Conservation (phyloP, 208 protist genomes). For the Kentomonas sorsogonicus region DNA sequence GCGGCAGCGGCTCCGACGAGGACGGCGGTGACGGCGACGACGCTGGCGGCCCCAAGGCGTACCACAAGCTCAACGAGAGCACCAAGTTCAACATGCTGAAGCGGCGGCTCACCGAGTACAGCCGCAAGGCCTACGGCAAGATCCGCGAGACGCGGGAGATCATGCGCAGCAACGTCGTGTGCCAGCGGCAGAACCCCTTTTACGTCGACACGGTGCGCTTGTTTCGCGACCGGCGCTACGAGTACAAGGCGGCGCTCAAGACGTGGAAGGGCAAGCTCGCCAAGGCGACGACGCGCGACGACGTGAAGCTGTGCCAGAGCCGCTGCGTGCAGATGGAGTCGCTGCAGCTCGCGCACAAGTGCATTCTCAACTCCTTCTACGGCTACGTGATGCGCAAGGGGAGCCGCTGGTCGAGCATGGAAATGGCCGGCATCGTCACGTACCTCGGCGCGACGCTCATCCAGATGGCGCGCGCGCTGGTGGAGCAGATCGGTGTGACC, state of each 20-base stretch:
- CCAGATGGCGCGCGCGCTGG: constrained; percentile 93
- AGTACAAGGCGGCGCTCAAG: constrained; percentile 98
- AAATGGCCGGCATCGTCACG: constrained; percentile 99
- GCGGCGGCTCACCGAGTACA: constrained; percentile 96
- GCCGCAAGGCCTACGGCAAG: constrained; percentile 96
- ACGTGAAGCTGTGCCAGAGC: constrained; percentile 84
- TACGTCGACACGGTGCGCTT: constrained; percentile 99
- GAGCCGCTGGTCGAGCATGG: constrained; percentile 99
- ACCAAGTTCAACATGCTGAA: constrained; percentile 93
- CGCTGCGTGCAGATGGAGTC: constrained; percentile 99
- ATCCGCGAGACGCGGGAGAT: constrained; percentile 91
- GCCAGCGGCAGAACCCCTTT: constrained; percentile 99
- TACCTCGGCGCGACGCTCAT: constrained; percentile 99
- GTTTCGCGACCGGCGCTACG: constrained; percentile 99
- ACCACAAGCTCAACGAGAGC: constrained; percentile 83
- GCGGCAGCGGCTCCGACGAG: constrained; percentile 16
- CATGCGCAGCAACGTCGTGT: constrained; percentile 93
- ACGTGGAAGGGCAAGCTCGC: constrained; percentile 92
- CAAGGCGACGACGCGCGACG: constrained; percentile 75
- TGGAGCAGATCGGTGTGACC: constrained; percentile 97
- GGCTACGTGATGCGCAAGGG: constrained; percentile 99
- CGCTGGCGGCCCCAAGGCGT: constrained; percentile 57
- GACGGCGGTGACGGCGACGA: constrained; percentile 28
- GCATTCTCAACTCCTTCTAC: constrained; percentile 99
- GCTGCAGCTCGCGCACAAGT: constrained; percentile 99